Evolutionary conservation across 2,329 filamentous ascomycete species (phyloP).

Genomic region (Claviceps capensis): DNA sequence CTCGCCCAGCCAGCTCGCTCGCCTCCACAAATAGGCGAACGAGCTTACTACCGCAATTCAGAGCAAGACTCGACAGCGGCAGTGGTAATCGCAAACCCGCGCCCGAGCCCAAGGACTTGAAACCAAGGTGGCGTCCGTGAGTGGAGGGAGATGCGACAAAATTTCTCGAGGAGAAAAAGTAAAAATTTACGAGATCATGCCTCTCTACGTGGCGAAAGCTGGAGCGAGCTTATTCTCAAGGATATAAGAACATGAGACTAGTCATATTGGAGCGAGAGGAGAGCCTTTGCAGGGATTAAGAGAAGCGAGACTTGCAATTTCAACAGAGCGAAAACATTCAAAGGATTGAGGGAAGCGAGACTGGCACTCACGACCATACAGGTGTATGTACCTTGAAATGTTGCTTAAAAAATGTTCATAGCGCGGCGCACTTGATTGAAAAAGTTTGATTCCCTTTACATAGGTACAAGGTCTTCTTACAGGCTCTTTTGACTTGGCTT

Average conservation of each 20-base stretch:
- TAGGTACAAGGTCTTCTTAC: no score
- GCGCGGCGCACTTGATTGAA: conserved; percentile 10
- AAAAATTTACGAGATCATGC: background rate
- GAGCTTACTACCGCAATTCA: conserved; percentile 40
- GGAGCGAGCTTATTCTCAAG: no score
- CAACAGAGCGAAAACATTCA: background rate
- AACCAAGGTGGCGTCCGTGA: conserved; percentile 35
- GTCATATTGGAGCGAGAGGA: background rate
- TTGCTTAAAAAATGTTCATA: conserved; percentile 3
- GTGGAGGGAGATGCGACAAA: background rate
- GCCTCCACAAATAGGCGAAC: conserved; percentile 33
- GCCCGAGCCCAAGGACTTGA: conserved; percentile 25
- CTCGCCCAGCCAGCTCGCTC: conserved; percentile 44
- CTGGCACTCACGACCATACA: background rate
- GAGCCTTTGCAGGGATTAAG: background rate
- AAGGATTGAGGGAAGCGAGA: background rate
- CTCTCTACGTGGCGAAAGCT: no score
- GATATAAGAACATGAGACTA: no score
- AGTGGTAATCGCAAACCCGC: conserved; percentile 30
- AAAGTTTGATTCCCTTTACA: background rate
- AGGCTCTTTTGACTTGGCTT: no score
- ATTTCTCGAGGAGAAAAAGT: background rate
- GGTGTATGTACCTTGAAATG: background rate
- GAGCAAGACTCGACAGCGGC: conserved; percentile 17
- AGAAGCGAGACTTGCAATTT: background rate